These are phyloP conservation scores for Eimeria tenella DNA, from an alignment of 169 alveolate genomes.

Conservation along the genomic window DNA sequence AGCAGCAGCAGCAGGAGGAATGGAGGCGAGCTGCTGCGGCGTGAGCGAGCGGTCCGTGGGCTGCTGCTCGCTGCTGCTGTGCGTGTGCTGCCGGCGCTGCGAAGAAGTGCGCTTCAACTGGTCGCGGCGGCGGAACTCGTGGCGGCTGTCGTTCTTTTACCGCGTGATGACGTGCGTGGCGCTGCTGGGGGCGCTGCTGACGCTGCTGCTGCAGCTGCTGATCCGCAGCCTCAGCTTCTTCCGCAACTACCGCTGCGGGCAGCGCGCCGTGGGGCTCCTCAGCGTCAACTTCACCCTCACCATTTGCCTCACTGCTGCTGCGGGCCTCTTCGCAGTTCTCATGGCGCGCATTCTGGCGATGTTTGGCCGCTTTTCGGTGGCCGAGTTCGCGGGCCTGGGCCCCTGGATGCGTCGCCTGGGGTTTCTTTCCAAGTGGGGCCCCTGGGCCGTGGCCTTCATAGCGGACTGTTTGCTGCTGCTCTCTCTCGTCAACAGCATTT, in stretches of 20 bases:
- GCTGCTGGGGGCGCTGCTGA: conserved; percentile 1
- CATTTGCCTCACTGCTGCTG: conserved; percentile 13
- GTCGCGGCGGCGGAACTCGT: conserved; percentile 40
- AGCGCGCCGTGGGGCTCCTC: conserved; percentile 19
- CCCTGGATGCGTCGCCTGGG: conserved; percentile 58
- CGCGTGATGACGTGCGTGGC: neutral
- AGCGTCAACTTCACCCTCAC: conserved; percentile 24
- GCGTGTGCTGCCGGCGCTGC: conserved; percentile 23
- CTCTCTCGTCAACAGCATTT: conserved; percentile 9
- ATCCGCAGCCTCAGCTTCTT: conserved; percentile 31
- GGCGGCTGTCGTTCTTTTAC: conserved; percentile 57
- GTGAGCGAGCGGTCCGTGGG: neutral
- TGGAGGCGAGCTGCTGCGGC: neutral
- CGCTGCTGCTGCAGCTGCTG: conserved; percentile 49
- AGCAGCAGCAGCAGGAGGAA: neutral
- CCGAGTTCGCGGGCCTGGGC: conserved; percentile 53
- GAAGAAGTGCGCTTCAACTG: conserved; percentile 38
- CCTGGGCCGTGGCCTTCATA: conserved; percentile 50
- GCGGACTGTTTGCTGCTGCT: conserved; percentile 14
- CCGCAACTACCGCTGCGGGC: conserved; percentile 69
- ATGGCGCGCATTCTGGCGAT: conserved; percentile 48
- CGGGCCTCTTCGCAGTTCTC: conserved; percentile 19
- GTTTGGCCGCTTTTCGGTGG: conserved; percentile 35
- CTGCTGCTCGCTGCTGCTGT: neutral
- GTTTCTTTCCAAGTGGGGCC: conserved; percentile 59